Evolutionary conservation across 257 asterid genomes (phyloP), one percentile per base, ranked within the genome.

Genomic region (Solanum bulbocastanum): DNA sequence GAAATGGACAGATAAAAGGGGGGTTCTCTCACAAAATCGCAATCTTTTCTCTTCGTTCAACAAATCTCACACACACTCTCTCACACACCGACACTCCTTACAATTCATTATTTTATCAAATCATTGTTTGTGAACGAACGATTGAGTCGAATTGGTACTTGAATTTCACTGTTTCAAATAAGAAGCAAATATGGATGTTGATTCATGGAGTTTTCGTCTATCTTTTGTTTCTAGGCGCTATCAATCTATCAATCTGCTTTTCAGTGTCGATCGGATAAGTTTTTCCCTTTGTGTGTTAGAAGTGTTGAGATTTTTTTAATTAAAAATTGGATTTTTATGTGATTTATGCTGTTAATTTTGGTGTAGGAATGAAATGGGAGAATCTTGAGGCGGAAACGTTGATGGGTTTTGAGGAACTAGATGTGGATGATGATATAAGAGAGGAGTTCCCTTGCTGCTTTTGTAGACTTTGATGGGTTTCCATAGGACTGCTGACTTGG

Each of bases 381-480:
- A 91, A 91, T 88, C 88, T 92, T 88, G 98, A 92, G 89, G 92
- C 98, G 90, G 96, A 96, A 85, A 91, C 91, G 95, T 91, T 93
- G 86, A 94, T 94, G 96, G 96, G 96, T 72, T 94, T 96, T 85
- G 96, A 93, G 91, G 98, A 96, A 87, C 92, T 94, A 3, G 98
- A 94, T 71, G 86, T 93, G 89, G 96, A 94, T 89, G 96, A 94
- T 85, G 98, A 92, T 81, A 85, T 92, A 56, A 90, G 95, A 89
- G 96, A 94, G 89, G 98, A 96, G 90, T 94, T 91, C 88, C 95
- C 94, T 9, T 94, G 98, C 89, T 97, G 96, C 23, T 94, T 94
- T 87, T 94, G 98, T 89, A 42, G 49, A 42, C 49, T 42, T 42
- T 42, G 49, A 42, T 42, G 49, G 49, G 49, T 42, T 42, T 11